Evolutionary conservation across 139 green algal species (phyloP), one percentile per base, ranked within the genome.

Genomic region (Coelastrella sp.): DNA sequence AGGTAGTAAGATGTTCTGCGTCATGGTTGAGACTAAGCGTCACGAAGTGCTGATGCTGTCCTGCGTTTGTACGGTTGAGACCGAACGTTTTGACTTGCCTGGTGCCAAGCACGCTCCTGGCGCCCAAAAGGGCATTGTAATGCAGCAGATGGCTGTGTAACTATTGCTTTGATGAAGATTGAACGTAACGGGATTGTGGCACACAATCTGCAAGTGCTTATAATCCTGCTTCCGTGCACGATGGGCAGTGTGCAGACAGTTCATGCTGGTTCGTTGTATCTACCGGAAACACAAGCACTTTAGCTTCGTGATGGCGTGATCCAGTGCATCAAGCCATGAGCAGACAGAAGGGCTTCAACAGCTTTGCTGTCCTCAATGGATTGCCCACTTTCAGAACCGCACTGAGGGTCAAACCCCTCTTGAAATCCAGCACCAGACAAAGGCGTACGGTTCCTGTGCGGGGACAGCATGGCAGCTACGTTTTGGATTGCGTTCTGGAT

Each of bases 331-430:
- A 70, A 70, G 63, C 35, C 35, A 76, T 76, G 68, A 76, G 68
- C 68, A 76, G 68, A 25, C 68, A 25, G 17, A 76, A 76, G 68
- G 68, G 68, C 19, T 24, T 8, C 11, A 66, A 17, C 63, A 87
- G 60, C 58, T 87, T 87, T 11, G 61, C 82, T 74, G 82, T 74
- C 14, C 24, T 87, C 6, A 57, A 61, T 58, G 82, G 82, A 8
- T 57, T 87, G 82, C 82, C 82, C 14, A 35, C 61, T 9, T 35
- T 87, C 8, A 74, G 49, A 27, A 87, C 60, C 7, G 82, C 82
- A 60, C 20, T 87, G 14, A 27, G 82, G 65, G 25, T 87, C 14
- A 74, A 15, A 20, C 82, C 82, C 8, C 7, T 49, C 8, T 10
- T 24, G 14, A 10, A 63, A 27, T 10, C 7, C 35, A 65, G 15